Percentiles rank a stretch among this genome's conserved stretches.
These are phyloP conservation scores for Cladosporium sp. DNA, from an alignment of 2,329 filamentous ascomycete species.

Conservation along the genomic window DNA sequence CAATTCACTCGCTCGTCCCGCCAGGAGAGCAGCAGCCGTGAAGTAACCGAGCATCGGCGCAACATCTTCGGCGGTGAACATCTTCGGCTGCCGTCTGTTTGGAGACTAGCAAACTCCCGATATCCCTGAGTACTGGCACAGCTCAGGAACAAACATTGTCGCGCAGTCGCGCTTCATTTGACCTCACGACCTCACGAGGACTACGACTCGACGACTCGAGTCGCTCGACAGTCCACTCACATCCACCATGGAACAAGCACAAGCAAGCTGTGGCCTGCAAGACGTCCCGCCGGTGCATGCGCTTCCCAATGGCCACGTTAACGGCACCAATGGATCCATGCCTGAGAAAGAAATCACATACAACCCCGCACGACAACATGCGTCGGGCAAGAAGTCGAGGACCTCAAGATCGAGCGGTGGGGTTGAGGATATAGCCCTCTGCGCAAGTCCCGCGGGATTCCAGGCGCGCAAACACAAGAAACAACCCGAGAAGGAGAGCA, in stretches of 20 bases:
- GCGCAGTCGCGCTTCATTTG: not conserved
- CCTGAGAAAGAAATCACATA: conserved; percentile 1
- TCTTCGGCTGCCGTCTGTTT: not conserved
- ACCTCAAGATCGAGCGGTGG: conserved; percentile 5
- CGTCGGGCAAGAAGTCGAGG: not conserved
- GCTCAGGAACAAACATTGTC: not conserved
- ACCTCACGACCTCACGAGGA: not conserved
- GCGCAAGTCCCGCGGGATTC: conserved; percentile 25
- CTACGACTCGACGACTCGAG: not conserved
- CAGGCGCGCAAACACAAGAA: conserved; percentile 14
- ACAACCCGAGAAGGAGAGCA: conserved; percentile 33
- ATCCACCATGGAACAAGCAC: conserved; percentile 15
- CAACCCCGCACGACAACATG: not conserved
- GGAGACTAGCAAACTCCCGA: not conserved
- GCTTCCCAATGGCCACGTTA: not conserved
- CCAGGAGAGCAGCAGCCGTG: not conserved
- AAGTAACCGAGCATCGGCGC: not conserved
- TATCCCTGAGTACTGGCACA: not conserved
- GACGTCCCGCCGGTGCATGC: not conserved
- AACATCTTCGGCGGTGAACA: conserved; percentile 4
- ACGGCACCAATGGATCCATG: conserved; percentile 2
- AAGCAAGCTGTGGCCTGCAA: conserved; percentile 17
- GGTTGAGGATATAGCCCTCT: conserved; percentile 28
- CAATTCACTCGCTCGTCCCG: not conserved
- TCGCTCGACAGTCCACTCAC: not conserved